Conservation (phyloP, 2,329 filamentous ascomycete species). For the Trichocomaceae sp. region DNA sequence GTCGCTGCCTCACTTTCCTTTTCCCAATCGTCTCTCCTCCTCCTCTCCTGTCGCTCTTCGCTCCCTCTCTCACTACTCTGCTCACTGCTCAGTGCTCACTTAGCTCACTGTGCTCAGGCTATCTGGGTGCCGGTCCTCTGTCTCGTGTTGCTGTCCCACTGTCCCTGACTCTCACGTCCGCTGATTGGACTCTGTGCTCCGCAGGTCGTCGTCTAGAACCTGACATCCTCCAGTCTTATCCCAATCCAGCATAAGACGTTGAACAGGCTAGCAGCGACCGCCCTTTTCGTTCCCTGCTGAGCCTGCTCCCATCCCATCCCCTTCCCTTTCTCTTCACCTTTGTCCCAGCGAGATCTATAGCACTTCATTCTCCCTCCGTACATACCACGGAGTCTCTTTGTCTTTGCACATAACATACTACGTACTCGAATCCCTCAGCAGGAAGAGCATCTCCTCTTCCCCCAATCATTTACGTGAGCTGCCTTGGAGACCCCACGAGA, state of each 20-base stretch:
- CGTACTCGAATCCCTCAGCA: background rate
- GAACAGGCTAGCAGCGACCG: no score
- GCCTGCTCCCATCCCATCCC: background rate
- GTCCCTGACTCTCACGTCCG: background rate
- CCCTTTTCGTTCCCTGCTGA: background rate
- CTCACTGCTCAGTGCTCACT: no score
- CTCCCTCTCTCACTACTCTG: no score
- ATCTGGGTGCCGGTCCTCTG: no score
- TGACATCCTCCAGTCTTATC: background rate
- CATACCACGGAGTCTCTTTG: background rate
- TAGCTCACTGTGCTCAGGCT: no score
- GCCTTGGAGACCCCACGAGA: background rate
- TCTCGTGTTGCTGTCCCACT: background rate
- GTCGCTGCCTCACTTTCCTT: constrained; percentile 35
- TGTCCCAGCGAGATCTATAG: background rate
- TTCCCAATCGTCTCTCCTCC: no score
- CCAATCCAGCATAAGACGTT: background rate
- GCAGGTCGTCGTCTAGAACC: background rate
- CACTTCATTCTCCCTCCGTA: background rate
- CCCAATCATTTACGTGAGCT: background rate
- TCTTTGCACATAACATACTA: background rate
- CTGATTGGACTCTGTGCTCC: background rate
- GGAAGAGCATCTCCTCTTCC: background rate
- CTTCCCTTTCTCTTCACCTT: background rate
- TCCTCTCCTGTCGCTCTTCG: background rate